Conservation (phyloP, 306 rosid species). For the Ochetophila trinervis region DNA sequence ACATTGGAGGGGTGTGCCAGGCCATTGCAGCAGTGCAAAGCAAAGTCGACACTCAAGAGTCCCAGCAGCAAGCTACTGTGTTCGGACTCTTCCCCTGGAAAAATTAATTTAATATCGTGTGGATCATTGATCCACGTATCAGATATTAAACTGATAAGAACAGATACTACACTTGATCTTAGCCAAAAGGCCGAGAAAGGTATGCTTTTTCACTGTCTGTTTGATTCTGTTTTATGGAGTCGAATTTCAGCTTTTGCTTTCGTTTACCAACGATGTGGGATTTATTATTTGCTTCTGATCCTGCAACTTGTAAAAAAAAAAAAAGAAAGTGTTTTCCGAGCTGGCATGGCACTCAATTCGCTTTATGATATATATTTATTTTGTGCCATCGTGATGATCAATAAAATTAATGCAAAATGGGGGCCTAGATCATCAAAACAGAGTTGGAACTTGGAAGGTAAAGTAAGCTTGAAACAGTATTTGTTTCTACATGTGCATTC, state of each 20-base stretch:
- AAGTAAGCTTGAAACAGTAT: no score
- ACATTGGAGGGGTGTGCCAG: constrained; percentile 23
- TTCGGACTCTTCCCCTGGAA: constrained; percentile 3
- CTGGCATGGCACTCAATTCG: no score
- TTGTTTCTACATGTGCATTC: no score
- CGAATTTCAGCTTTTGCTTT: background rate
- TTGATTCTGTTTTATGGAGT: background rate
- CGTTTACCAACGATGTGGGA: background rate
- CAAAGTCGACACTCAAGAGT: constrained; percentile 13
- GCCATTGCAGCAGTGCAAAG: constrained; percentile 21
- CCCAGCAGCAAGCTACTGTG: constrained; percentile 24
- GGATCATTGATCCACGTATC: constrained; percentile 21
- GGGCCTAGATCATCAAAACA: no score
- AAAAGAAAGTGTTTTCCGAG: no score
- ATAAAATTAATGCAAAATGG: no score
- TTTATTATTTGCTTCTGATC: background rate
- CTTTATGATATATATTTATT: no score
- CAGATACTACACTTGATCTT: constrained; percentile 37
- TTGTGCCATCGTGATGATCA: no score
- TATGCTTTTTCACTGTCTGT: background rate
- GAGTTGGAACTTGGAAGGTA: no score
- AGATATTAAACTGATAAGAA: constrained; percentile 33
- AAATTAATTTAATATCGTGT: constrained; percentile 29
- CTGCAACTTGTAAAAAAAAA: no score
- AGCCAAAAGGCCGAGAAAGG: constrained; percentile 35